phyloP scores from a whole-genome alignment of 305 asterid species.

The Fraxinus floribunda region DNA sequence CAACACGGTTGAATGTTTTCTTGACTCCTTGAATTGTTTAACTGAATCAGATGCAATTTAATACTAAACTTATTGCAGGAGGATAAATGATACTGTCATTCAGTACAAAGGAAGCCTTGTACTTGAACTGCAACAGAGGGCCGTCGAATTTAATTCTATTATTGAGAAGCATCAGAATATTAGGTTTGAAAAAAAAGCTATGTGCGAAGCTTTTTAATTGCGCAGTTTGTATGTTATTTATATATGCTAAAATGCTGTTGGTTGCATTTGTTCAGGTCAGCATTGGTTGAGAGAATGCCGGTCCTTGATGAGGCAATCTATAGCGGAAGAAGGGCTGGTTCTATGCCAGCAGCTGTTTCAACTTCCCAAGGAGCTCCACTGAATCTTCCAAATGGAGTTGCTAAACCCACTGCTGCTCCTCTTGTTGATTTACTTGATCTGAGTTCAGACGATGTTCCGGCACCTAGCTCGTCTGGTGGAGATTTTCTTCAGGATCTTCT shows the following conservation, averaged over 20 bases:
- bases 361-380: constrained; percentile 69
- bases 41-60: too few relatives aligned
- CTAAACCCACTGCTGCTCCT: constrained; percentile 63
- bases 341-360: constrained; percentile 66
- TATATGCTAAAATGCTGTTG: constrained; percentile 23
- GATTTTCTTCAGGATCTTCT: constrained; percentile 88
- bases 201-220: background rate
- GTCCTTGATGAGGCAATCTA: constrained; percentile 88
- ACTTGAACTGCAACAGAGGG: constrained; percentile 74
- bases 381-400: constrained; percentile 85
- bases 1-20: background rate
- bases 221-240: background rate
- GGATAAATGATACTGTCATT: too few relatives aligned
- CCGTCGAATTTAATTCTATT: constrained; percentile 79
- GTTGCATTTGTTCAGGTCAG: constrained; percentile 55
- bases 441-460: constrained; percentile 68
- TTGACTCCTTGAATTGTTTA: too few relatives aligned
- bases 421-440: constrained; percentile 89
- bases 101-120: too few relatives aligned
- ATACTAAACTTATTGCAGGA: too few relatives aligned
- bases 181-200: constrained; percentile 46
- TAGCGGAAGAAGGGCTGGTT: constrained; percentile 82
- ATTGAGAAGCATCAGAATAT: constrained; percentile 75
- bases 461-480: constrained; percentile 66
- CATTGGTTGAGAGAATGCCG: constrained; percentile 93